Base-by-base conservation (phyloP, 2,329 filamentous ascomycete species). In the Microcyclosporella mali region DNA sequence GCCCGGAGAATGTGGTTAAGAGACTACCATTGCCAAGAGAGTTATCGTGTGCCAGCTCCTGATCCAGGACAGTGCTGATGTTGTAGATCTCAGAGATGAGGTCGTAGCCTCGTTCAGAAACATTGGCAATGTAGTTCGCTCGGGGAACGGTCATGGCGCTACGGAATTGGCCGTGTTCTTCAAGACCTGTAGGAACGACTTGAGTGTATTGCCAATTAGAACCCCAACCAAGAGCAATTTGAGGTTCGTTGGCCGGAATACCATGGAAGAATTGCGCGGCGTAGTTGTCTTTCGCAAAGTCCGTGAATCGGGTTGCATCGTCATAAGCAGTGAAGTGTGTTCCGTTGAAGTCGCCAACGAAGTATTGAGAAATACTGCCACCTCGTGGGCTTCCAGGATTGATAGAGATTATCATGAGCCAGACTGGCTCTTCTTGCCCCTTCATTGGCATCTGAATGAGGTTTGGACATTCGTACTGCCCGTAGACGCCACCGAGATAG, bases 391-490 rank as follows among this genome's bases (percentile, higher is more conserved):
- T 75, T 4, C 76, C 77, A 0, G 76, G 77, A 51, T 79, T 79
- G 54, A 79, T 71, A 10, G 70, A 75, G 29, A 81, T 67, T 3
- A 64, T 52, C 51, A 81, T 56, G 16, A 77, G 62, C 56, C 62
- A 71, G 32, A 62, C 62, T 15, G 61, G 61, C 15, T 69, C 62
- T 33, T 70, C 66, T 3, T 46, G 66, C 49, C 56, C 66, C 3
- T 64, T 54, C 30, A 78, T 67, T 0, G 74, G 75, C 42, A 83
- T 71, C 25, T 69, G 64, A 1, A 82, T 70, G 29, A 83, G 59
- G 50, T 81, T 82, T 0, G 80, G 79, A 39, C 79, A 82, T 58
- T 83, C 80, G 53, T 79, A 82, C n/a, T n/a, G n/a, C n/a, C n/a
- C n/a, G n/a, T n/a, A n/a, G 53, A 81, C 75, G 1, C 71, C 53